Percentiles rank a stretch among this genome's conserved stretches.
Evolutionary conservation across 176 grass and related monocot genomes (phyloP).

Genomic region (Phoenix dactylifera): DNA sequence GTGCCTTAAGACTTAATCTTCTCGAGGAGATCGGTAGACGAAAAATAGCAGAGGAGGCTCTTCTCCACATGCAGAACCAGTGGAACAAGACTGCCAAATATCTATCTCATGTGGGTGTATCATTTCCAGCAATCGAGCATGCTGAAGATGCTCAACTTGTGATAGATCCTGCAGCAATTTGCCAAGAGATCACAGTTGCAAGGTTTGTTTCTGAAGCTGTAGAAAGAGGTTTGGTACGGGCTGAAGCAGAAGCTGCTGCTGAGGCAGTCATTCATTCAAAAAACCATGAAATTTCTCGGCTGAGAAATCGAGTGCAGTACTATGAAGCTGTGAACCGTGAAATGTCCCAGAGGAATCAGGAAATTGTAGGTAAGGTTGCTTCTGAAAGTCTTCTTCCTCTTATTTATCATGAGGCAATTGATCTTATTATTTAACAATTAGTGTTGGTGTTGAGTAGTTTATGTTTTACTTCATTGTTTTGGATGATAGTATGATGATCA

Average conservation of each 20-base stretch:
- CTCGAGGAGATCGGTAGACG: conserved; percentile 7
- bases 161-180: conserved; percentile 5
- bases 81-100: conserved; percentile 2
- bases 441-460: no score
- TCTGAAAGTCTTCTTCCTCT: no score
- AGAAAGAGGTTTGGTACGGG: neutral
- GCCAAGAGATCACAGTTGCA: conserved; percentile 16
- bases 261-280: conserved; percentile 19
- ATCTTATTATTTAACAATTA: no score
- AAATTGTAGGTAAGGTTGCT: conserved; percentile 6
- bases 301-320: conserved; percentile 15
- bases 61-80: conserved; percentile 14
- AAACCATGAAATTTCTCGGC: conserved; percentile 20
- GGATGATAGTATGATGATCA: no score
- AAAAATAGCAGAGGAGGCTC: conserved; percentile 11
- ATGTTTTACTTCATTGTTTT: no score
- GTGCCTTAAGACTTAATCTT: conserved; percentile 3
- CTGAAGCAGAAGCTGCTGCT: conserved; percentile 7
- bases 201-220: conserved; percentile 11
- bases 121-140: neutral
- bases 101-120: conserved; percentile 9
- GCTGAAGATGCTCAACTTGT: neutral
- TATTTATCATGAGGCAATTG: no score
- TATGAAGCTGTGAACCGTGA: conserved; percentile 27
- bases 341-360: conserved; percentile 26